Evolutionary conservation across 495 filamentous ascomycete species (phyloP).

Genomic region (Cercophora newfieldiana): DNA sequence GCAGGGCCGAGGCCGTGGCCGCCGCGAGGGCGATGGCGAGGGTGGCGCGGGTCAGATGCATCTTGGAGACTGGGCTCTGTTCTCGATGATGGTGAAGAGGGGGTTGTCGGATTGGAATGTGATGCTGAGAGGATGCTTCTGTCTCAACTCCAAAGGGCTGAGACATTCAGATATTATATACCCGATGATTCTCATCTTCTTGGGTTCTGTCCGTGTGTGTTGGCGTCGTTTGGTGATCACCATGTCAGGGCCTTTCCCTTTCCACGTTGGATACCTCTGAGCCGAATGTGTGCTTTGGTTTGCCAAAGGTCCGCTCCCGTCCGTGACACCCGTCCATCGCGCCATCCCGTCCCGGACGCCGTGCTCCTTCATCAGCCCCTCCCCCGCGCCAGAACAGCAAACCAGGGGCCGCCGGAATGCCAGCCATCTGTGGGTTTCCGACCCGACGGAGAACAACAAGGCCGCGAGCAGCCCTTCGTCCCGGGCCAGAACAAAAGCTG

Average conservation of each 20-base stretch:
- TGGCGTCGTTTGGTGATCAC: too few relatives aligned
- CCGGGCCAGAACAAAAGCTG: not conserved
- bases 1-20: slow-evolving; percentile 22
- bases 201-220: too few relatives aligned
- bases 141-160: not conserved
- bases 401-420: not conserved
- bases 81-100: not conserved
- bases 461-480: not conserved
- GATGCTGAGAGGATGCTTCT: not conserved
- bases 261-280: not conserved
- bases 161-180: not conserved
- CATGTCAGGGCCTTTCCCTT: not conserved
- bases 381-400: not conserved
- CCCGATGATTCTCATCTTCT: not conserved
- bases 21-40: slow-evolving; percentile 24
- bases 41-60: slow-evolving; percentile 24
- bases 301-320: not conserved
- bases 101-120: not conserved
- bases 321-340: not conserved
- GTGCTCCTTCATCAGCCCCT: not conserved
- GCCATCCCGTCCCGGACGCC: not conserved
- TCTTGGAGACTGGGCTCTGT: slow-evolving; percentile 7
- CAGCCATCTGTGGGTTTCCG: not conserved
- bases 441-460: not conserved
- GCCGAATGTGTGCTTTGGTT: not conserved